phyloP scores from a whole-genome alignment of 352 stramenopile genomes.

The Phytophthora lateralis region DNA sequence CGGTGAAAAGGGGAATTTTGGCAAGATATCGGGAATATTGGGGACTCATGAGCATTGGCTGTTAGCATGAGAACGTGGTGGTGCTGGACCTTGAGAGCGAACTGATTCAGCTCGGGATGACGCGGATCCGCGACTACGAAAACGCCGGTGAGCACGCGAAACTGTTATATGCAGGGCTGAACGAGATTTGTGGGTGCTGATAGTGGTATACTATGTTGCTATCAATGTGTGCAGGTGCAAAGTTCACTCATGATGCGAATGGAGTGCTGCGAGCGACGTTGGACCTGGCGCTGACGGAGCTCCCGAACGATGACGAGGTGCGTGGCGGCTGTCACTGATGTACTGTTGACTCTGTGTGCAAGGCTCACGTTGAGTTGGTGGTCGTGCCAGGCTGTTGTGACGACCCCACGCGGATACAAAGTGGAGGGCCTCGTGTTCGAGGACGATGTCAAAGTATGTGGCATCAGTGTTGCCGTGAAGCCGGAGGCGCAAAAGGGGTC shows the following conservation, averaged over 20 bases:
- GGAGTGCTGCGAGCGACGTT: slow-evolving; percentile 68
- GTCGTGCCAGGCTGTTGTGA: slow-evolving; percentile 63
- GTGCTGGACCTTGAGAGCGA: slow-evolving; percentile 87
- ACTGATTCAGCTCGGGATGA: slow-evolving; percentile 84
- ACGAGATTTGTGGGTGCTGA: neutral
- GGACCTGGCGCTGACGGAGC: slow-evolving; percentile 75
- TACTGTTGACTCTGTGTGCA: neutral
- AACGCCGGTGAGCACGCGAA: slow-evolving; percentile 49
- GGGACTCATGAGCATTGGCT: slow-evolving; percentile 3
- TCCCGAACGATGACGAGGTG: slow-evolving; percentile 85
- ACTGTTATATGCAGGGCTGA: neutral
- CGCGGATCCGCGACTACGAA: slow-evolving; percentile 75
- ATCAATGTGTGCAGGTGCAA: slow-evolving; percentile 34
- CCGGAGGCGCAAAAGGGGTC: slow-evolving; percentile 57
- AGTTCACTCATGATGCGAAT: slow-evolving; percentile 80
- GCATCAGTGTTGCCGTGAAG: slow-evolving; percentile 60
- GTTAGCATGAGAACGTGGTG: slow-evolving; percentile 86
- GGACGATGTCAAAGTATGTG: slow-evolving; percentile 79
- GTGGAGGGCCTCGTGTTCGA: slow-evolving; percentile 72
- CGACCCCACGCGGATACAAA: slow-evolving; percentile 77
- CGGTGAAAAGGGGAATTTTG: neutral
- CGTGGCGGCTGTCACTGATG: neutral
- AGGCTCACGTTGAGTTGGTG: slow-evolving; percentile 1
- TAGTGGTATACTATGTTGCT: neutral
- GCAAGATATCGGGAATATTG: neutral